These are phyloP conservation scores for Cupressus sempervirens DNA, from an alignment of 75 land plant genomes.

Conservation along the genomic window DNA sequence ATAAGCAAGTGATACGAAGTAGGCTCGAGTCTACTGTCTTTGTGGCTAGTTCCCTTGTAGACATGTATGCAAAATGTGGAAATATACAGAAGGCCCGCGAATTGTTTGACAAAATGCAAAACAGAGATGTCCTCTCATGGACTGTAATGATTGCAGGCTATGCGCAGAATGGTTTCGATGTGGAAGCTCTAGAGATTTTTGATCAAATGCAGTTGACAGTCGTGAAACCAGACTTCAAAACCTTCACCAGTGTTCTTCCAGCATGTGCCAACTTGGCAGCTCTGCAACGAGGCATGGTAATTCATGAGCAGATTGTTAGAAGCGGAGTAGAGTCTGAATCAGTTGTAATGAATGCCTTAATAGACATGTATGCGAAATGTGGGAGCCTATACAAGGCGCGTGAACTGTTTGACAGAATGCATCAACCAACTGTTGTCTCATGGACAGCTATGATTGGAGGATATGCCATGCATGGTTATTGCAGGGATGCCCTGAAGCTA, in stretches of 20 bases:
- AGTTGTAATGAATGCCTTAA: constrained; percentile 27
- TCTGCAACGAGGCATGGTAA: constrained; percentile 20
- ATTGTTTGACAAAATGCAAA: constrained; percentile 27
- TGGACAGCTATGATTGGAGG: constrained; percentile 43
- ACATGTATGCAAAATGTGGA: constrained; percentile 34
- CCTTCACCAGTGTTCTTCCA: constrained; percentile 25
- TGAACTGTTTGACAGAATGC: constrained; percentile 28
- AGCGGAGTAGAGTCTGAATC: constrained; percentile 22
- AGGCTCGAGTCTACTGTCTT: constrained; percentile 28
- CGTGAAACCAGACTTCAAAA: constrained; percentile 25
- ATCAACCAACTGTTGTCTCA: constrained; percentile 19
- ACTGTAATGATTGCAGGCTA: constrained; percentile 33
- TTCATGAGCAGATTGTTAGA: constrained; percentile 27
- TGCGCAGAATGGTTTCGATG: constrained; percentile 16
- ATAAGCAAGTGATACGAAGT: constrained; percentile 18
- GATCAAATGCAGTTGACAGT: constrained; percentile 14
- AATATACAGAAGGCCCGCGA: constrained; percentile 8
- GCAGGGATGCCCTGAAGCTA: constrained; percentile 13
- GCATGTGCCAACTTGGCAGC: constrained; percentile 20
- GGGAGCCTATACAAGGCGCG: constrained; percentile 30
- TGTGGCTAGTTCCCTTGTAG: constrained; percentile 24
- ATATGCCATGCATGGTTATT: constrained; percentile 17
- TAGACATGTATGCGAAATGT: constrained; percentile 46
- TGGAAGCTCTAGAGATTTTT: constrained; percentile 13
- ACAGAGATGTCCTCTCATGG: constrained; percentile 32